These are phyloP conservation scores for Pyrus pyrifolia DNA, from an alignment of 306 rosid genomes.

Conservation along the genomic window DNA sequence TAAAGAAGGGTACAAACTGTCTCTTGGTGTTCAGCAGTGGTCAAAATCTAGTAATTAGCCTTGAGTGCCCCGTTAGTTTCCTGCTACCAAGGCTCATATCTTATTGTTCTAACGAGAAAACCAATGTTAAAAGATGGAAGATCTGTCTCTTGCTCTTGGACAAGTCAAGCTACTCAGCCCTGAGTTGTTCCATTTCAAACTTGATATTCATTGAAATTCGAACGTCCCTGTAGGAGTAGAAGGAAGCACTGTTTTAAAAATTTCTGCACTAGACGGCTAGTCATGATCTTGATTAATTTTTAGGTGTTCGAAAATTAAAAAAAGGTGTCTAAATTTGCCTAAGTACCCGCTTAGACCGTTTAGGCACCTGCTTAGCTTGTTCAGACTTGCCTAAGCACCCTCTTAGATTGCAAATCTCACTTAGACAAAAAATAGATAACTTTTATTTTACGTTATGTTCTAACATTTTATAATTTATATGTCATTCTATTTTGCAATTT, in stretches of 20 bases:
- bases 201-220: not conserved
- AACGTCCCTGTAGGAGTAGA: not conserved
- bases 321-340: too few relatives aligned
- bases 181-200: not conserved
- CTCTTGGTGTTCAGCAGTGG: not conserved
- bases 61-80: not conserved
- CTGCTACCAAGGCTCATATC: not conserved
- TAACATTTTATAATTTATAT: too few relatives aligned
- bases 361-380: too few relatives aligned
- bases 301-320: too few relatives aligned
- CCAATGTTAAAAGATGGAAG: not conserved
- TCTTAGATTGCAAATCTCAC: too few relatives aligned
- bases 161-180: not conserved
- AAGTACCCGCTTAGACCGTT: fast-evolving
- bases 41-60: not conserved
- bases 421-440: too few relatives aligned
- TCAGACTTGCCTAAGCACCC: too few relatives aligned
- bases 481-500: too few relatives aligned
- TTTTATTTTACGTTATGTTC: too few relatives aligned
- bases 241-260: too few relatives aligned
- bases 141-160: not conserved
- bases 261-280: too few relatives aligned
- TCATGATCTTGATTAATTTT: too few relatives aligned
- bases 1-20: not conserved
- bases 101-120: not conserved